Conservation (phyloP, 2,329 filamentous ascomycete species). For the Botrytis byssoidea region DNA sequence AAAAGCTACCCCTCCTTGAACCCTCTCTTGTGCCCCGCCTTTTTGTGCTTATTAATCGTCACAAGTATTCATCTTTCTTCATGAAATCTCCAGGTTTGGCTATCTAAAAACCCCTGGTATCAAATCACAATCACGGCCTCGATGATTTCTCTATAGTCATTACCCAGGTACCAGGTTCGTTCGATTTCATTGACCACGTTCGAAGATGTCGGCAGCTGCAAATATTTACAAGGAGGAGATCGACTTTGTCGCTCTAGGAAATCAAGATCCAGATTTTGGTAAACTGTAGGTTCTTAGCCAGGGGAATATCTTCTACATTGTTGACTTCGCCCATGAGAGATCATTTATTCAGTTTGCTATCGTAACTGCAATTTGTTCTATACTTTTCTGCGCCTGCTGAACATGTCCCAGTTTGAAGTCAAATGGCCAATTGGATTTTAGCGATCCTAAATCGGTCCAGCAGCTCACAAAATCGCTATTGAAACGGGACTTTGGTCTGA, state of each 20-base stretch:
- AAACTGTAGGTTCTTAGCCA: constrained; percentile 47
- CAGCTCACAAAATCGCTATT: constrained; percentile 80
- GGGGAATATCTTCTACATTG: constrained; percentile 6
- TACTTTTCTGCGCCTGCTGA: constrained; percentile 18
- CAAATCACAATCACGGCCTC: not conserved
- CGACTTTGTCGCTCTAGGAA: constrained; percentile 61
- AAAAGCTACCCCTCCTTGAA: constrained; percentile 13
- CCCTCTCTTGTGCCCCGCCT: not conserved
- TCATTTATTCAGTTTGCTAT: not conserved
- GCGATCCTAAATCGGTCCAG: constrained; percentile 71
- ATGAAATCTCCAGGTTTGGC: not conserved
- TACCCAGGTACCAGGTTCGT: not conserved
- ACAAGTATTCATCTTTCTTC: not conserved
- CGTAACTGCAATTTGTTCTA: not conserved
- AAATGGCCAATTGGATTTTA: constrained; percentile 72
- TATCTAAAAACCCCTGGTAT: not conserved
- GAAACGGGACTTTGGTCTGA: constrained; percentile 69
- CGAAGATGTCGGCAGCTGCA: constrained; percentile 34
- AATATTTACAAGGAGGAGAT: constrained; percentile 57
- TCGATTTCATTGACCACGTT: not conserved
- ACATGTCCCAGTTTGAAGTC: constrained; percentile 45
- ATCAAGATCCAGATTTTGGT: constrained; percentile 58
- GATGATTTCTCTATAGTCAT: not conserved
- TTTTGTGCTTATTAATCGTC: constrained; percentile 7
- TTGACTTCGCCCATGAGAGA: not conserved